Evolutionary conservation across 495 filamentous ascomycete species (phyloP), one percentile per base, ranked within the genome.

Genomic region (Diplogelasinospora grovesii): DNA sequence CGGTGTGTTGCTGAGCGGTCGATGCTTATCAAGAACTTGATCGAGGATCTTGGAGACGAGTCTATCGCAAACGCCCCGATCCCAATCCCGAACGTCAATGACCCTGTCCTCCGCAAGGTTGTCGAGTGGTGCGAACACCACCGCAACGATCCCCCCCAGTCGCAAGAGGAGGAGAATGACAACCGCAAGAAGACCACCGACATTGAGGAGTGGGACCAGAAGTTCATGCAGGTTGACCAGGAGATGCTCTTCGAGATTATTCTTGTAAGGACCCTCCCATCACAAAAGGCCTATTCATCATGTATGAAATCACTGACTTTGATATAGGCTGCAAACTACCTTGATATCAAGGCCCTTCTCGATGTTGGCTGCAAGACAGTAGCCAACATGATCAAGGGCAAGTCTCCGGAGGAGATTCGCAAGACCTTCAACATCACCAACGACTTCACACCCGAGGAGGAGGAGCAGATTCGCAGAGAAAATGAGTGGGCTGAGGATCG

Each of bases 181-280:
- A 84, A 76, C 25, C 86, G 93, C 47, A 95, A 95, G 74, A 95
- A 95, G 78, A 93, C 88, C 0, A 96, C 92, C 15, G 92, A 97
- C 37, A 98, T 98, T 53, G 92, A 96, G 27, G 92, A 98, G 67
- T 98, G 92, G 92, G 92, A 98, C 52, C 92, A 96, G 64, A 98
- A 98, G 62, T 98, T 96, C 62, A 98, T 97, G 92, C 92, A 97
- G 65, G 92, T 98, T 7, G 92, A 98, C 58, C 92, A 98, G 59
- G 92, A 98, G 67, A 95, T 98, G 92, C 77, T 98, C 1, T 98
- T 98, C 47, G 92, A 98, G 71, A 97, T 98, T 57, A 98, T 98
- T 47, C 71, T 98, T 21, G 89, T 94, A 77, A 36, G 85, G 77
- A 21, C 5, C 13, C 10, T 29, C 9, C 10, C 10, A 1, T 22